phyloP scores from a whole-genome alignment of 148 eudicot species.

The Fallopia convolvulus region DNA sequence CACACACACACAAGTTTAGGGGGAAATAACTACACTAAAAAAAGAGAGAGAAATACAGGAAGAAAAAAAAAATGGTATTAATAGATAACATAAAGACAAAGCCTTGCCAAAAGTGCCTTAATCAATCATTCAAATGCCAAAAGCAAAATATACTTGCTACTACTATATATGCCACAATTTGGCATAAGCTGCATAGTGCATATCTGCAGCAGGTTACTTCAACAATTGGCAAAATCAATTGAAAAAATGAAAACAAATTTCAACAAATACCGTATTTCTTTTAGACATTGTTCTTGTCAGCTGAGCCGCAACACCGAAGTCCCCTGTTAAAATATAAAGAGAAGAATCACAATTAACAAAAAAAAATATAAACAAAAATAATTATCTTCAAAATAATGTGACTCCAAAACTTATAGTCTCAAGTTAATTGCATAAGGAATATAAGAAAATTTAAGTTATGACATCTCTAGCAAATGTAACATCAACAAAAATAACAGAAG shows the following conservation, averaged over 20 bases:
- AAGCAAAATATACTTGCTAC: background rate
- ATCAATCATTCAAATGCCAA: background rate
- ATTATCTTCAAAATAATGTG: background rate
- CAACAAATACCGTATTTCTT: conserved; percentile 71
- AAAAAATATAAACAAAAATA: background rate
- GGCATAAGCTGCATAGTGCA: background rate
- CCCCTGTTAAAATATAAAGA: conserved; percentile 47
- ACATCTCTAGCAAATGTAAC: background rate
- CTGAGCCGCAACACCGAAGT: conserved; percentile 99
- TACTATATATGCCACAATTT: background rate
- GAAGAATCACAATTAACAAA: background rate
- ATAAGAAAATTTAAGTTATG: background rate
- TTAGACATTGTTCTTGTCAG: conserved; percentile 98
- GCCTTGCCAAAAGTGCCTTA: background rate
- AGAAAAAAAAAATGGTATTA: background rate
- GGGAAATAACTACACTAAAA: background rate
- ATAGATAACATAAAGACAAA: background rate
- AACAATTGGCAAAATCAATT: background rate
- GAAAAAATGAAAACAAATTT: conserved; percentile 3
- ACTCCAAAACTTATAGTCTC: background rate
- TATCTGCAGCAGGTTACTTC: background rate
- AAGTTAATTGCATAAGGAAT: background rate
- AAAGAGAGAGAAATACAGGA: background rate
- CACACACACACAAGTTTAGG: background rate
- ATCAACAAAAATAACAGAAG: background rate